Conservation (phyloP, 352 stramenopile species). For the Phytopythium aichiense region DNA sequence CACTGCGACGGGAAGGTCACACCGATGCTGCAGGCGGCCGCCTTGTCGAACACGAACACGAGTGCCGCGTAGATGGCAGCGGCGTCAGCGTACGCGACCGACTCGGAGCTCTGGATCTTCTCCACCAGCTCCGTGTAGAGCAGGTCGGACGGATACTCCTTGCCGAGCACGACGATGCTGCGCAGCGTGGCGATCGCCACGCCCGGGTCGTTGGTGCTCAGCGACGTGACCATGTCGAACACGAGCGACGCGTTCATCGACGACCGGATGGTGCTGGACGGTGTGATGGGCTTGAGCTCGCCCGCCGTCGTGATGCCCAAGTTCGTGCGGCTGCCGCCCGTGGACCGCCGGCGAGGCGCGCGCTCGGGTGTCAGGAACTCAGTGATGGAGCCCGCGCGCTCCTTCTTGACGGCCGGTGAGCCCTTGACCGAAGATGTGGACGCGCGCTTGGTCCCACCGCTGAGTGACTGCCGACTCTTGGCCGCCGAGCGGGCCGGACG, state of each 20-base stretch:
- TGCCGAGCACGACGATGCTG: slow-evolving; percentile 79
- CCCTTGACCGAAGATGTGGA: not conserved
- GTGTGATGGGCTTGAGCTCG: slow-evolving; percentile 56
- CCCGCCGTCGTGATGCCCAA: slow-evolving; percentile 8
- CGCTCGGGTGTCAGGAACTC: slow-evolving; percentile 19
- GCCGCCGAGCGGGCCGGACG: not conserved
- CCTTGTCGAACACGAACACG: slow-evolving; percentile 80
- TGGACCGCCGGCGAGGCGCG: slow-evolving; percentile 14
- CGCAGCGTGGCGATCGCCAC: slow-evolving; percentile 70
- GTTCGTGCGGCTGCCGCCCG: slow-evolving; percentile 22
- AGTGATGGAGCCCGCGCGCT: slow-evolving; percentile 16
- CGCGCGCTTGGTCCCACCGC: not conserved
- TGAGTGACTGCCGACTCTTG: slow-evolving; percentile 6
- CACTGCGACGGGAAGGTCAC: slow-evolving; percentile 68
- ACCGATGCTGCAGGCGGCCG: slow-evolving; percentile 51
- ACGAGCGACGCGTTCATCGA: slow-evolving; percentile 81
- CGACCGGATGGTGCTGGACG: slow-evolving; percentile 50
- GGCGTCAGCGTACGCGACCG: slow-evolving; percentile 61
- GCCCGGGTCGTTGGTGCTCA: slow-evolving; percentile 81
- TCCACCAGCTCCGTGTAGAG: slow-evolving; percentile 79
- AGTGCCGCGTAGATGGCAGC: slow-evolving; percentile 76
- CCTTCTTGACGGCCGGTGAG: slow-evolving; percentile 12
- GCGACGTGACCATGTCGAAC: slow-evolving; percentile 79
- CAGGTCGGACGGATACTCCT: slow-evolving; percentile 78
- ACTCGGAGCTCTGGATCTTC: slow-evolving; percentile 68